phyloP scores from a whole-genome alignment of 2,329 filamentous ascomycete genomes.

The Mycosphaerella sp. region DNA sequence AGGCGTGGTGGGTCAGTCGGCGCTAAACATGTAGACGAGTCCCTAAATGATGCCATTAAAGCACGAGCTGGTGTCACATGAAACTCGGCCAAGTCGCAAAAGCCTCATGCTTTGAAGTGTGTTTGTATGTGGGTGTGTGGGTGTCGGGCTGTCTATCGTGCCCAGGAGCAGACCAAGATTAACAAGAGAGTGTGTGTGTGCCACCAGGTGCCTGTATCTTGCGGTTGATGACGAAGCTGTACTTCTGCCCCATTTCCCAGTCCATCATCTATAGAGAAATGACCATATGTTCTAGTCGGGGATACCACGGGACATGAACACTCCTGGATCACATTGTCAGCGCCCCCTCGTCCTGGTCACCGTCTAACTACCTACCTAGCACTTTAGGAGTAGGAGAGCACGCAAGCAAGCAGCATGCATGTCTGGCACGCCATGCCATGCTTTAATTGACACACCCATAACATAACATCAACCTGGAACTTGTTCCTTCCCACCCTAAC shows the following conservation, averaged over 20 bases:
- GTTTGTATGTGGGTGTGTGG: neutral
- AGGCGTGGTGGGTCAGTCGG: neutral
- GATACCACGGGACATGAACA: neutral
- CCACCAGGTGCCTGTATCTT: neutral
- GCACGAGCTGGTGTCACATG: constrained; percentile 5
- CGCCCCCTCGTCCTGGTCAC: neutral
- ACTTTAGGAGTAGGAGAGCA: no score
- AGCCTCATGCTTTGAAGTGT: neutral
- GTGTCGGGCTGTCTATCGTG: neutral
- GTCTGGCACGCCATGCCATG: no score
- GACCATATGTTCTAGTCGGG: neutral
- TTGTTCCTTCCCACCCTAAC: neutral
- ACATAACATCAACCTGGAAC: neutral
- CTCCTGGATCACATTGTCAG: neutral
- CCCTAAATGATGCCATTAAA: neutral
- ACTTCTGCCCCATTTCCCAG: no score
- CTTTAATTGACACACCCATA: neutral
- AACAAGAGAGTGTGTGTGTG: neutral
- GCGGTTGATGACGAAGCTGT: neutral
- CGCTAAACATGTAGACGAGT: constrained; percentile 3
- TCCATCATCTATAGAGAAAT: neutral
- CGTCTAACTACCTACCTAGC: no score
- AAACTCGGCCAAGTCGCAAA: neutral
- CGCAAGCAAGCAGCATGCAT: no score
- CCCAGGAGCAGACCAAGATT: neutral